These are phyloP conservation scores for Vanrija pseudolonga DNA, from an alignment of 1,284 basidiomycete species.

Conservation along the genomic window DNA sequence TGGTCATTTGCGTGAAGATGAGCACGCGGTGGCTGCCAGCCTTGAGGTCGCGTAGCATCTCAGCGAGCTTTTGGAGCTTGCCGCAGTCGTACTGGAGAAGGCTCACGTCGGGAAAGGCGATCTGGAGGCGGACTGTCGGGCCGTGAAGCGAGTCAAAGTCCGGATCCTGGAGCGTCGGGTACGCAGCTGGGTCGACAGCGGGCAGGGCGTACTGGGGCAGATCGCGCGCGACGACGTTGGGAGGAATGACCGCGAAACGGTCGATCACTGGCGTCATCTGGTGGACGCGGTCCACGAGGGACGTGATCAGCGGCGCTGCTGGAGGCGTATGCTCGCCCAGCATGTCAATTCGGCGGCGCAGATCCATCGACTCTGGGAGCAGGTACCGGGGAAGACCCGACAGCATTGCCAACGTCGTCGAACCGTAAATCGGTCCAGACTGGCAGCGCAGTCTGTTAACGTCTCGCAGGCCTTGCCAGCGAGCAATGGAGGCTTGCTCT, in stretches of 20 bases:
- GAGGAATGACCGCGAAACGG: slow-evolving; percentile 78
- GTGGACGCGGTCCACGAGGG: slow-evolving; percentile 61
- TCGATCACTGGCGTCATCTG: slow-evolving; percentile 61
- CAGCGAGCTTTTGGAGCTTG: slow-evolving; percentile 80
- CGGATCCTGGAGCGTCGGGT: slow-evolving; percentile 38
- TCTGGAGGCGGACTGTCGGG: slow-evolving; percentile 76
- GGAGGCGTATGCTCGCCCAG: slow-evolving; percentile 49
- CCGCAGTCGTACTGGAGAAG: slow-evolving; percentile 95
- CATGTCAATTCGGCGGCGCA: slow-evolving; percentile 34
- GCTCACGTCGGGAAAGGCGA: slow-evolving; percentile 88
- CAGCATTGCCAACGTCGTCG: slow-evolving; percentile 58
- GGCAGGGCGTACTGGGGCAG: slow-evolving; percentile 54
- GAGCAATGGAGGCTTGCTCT: slow-evolving; percentile 57
- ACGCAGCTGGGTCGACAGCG: slow-evolving; percentile 32
- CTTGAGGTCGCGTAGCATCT: slow-evolving; percentile 76
- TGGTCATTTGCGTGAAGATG: slow-evolving; percentile 98
- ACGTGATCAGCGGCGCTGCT: slow-evolving; percentile 57
- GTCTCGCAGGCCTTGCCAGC: slow-evolving; percentile 68
- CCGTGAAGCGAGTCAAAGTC: slow-evolving; percentile 69
- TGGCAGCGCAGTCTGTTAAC: slow-evolving; percentile 74
- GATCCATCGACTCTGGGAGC: slow-evolving; percentile 57
- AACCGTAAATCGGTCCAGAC: slow-evolving; percentile 61
- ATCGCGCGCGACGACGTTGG: slow-evolving; percentile 72
- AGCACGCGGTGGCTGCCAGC: slow-evolving; percentile 82
- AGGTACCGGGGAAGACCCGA: slow-evolving; percentile 53